Percentiles rank a stretch among this genome's conserved stretches.
Evolutionary conservation across 768 basidiomycete species (phyloP).

Genomic region (Trametes maxima): DNA sequence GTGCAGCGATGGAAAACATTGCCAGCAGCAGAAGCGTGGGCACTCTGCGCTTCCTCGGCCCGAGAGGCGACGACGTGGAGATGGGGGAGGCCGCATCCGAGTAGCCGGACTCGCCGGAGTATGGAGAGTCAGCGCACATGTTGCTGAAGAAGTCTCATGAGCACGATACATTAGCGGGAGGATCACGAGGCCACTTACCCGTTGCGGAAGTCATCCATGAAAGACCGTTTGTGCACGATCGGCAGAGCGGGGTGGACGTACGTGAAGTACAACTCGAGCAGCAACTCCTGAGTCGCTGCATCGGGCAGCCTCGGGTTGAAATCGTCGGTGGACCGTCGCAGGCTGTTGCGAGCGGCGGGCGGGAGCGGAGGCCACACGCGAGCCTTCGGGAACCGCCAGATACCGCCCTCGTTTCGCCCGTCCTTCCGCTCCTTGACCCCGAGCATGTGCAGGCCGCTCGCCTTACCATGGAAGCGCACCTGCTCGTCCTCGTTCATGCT

Average conservation of each 20-base stretch:
- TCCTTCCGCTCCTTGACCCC: conserved; percentile 62
- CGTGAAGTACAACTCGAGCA: conserved; percentile 77
- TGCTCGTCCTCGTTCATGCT: conserved; percentile 87
- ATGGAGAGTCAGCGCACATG: conserved; percentile 34
- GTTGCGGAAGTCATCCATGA: conserved; percentile 57
- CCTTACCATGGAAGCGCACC: conserved; percentile 86
- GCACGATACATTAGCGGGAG: neutral
- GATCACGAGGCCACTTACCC: conserved; percentile 34
- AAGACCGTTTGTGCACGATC: conserved; percentile 69
- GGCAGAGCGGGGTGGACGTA: conserved; percentile 83
- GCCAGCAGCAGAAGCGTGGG: conserved; percentile 72
- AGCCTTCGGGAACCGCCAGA: conserved; percentile 85
- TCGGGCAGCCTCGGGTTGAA: conserved; percentile 55
- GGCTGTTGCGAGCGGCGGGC: conserved; percentile 27
- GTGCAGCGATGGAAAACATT: conserved; percentile 85
- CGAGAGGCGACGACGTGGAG: conserved; percentile 39
- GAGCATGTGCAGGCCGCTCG: conserved; percentile 76
- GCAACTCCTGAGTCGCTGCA: conserved; percentile 58
- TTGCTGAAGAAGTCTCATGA: conserved; percentile 5
- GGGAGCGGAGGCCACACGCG: conserved; percentile 82
- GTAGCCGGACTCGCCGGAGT: conserved; percentile 32
- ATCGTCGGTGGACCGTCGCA: conserved; percentile 40
- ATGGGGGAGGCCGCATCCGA: conserved; percentile 27
- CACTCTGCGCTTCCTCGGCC: conserved; percentile 47
- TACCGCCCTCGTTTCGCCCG: conserved; percentile 71